Evolutionary conservation across 441 rosid species (phyloP).

Genomic region (Rhodomyrtus psidioides): DNA sequence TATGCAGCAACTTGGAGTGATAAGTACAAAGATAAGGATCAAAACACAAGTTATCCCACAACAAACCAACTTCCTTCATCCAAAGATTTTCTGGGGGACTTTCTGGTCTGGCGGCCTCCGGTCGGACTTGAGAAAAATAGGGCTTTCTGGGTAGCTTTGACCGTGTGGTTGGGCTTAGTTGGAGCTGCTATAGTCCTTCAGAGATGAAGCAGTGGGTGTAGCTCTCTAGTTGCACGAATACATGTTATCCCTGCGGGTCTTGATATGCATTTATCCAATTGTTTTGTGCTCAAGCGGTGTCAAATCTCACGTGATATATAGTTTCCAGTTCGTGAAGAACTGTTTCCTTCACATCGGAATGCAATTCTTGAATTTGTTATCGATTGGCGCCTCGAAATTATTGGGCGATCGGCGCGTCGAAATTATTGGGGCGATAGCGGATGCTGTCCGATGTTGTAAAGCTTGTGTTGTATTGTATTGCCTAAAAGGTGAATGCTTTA

Average conservation of each 20-base stretch:
- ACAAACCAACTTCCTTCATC: conserved; percentile 68
- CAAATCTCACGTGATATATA: neutral
- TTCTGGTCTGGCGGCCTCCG: conserved; percentile 77
- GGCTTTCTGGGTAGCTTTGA: conserved; percentile 69
- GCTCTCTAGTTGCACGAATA: neutral
- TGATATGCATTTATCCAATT: neutral
- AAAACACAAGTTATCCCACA: conserved; percentile 35
- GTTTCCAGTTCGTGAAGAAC: neutral
- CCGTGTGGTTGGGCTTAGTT: conserved; percentile 81
- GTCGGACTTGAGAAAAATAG: conserved; percentile 56
- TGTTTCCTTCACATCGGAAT: neutral
- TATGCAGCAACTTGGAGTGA: conserved; percentile 87
- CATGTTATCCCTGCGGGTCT: neutral
- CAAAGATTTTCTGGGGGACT: conserved; percentile 62
- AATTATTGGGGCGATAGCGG: neutral
- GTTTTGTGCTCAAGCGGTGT: neutral
- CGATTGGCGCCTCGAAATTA: neutral
- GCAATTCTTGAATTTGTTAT: neutral
- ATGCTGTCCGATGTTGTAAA: neutral
- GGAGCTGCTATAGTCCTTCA: conserved; percentile 81
- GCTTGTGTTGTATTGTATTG: neutral
- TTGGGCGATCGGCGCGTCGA: neutral
- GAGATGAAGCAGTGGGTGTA: conserved; percentile 23
- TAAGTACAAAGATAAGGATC: conserved; percentile 55
- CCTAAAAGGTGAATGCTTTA: neutral